Evolutionary conservation across 208 protist genomes (phyloP), one percentile per base, ranked within the genome.

Genomic region (Trypanosoma platydactyli): DNA sequence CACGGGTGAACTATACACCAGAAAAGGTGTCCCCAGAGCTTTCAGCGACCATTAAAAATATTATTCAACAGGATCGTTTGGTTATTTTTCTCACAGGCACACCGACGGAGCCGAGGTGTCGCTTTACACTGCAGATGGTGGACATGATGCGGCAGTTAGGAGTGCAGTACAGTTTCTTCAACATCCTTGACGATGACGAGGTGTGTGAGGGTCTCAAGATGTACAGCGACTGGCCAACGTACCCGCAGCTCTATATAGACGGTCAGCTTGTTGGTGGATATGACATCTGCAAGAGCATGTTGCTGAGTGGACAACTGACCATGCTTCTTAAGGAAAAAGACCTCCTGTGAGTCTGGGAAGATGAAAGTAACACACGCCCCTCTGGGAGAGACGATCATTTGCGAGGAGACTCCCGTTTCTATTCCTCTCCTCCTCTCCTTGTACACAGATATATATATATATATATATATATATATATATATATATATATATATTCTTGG

Each of bases 151-250:
- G 82, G 9, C 81, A 95, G 63, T 62, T 91, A 11, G 83, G 78
- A 3, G 58, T 96, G 24, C 64, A 80, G 48, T 98, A 94, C 77
- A 78, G 74, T 57, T 92, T 83, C 58, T 97, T 94, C 53, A 88
- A 98, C 69, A 96, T 98, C 55, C 66, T 97, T 27, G 80, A 78
- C 11, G 88, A 97, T 65, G 86, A 95, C 16, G 88, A 94, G 50
- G 77, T 98, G 3, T 91, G 92, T 57, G 83, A 96, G 56, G 91
- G 88, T 16, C 70, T 98, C 30, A 97, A 97, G 76, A 58, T 4
- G 51, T 97, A 94, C 77, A 94, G 81, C 45, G 92, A 97, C 58
- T 98, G 92, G 91, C 92, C 92, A 12, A 98, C 94, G 42, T 97
- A 91, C 67, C 94, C 94, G 33, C 94, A 98, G 67, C 55, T 98